Percentiles rank a stretch among this genome's conserved stretches.
Conservation (phyloP, 805 yeast genomes). For the Monosporozyma yasuniensis region DNA sequence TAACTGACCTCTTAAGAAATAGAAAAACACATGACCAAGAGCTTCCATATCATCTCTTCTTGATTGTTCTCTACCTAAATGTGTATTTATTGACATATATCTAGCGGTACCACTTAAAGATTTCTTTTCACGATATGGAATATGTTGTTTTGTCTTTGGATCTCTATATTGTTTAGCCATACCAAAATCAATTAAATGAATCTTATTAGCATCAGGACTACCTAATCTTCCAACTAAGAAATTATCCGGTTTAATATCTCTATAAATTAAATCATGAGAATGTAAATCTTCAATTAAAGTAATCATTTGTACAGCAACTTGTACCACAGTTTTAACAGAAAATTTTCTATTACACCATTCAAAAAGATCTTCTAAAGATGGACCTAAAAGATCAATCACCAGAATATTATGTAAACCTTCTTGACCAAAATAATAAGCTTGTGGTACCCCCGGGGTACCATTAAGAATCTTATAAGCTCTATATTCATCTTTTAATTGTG, state of each 20-base stretch:
- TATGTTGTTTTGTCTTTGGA: slow-evolving; percentile 90
- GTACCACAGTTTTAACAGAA: slow-evolving; percentile 79
- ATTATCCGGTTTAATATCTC: slow-evolving; percentile 97
- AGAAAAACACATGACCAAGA: slow-evolving; percentile 92
- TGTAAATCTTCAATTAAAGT: slow-evolving; percentile 79
- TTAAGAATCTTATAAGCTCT: slow-evolving; percentile 84
- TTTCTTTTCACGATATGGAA: slow-evolving; percentile 93
- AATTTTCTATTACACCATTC: slow-evolving; percentile 97
- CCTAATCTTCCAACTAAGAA: slow-evolving; percentile 88
- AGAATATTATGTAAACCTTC: slow-evolving; percentile 94
- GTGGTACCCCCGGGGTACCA: slow-evolving; percentile 81
- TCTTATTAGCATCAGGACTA: slow-evolving; percentile 71
- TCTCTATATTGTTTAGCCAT: slow-evolving; percentile 98
- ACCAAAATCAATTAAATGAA: slow-evolving; percentile 92
- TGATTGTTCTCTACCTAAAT: slow-evolving; percentile 92
- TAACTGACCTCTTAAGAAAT: slow-evolving; percentile 84
- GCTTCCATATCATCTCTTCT: slow-evolving; percentile 96
- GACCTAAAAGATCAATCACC: slow-evolving; percentile 91
- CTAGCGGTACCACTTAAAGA: slow-evolving; percentile 97
- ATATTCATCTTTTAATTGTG: slow-evolving; percentile 93
- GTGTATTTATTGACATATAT: slow-evolving; percentile 96
- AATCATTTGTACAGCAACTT: slow-evolving; percentile 92
- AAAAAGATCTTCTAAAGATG: slow-evolving; percentile 89
- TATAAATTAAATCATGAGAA: slow-evolving; percentile 80
- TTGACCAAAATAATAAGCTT: slow-evolving; percentile 97